Conservation (phyloP, 2,329 filamentous ascomycete species). For the Sclerotinia subarctica region DNA sequence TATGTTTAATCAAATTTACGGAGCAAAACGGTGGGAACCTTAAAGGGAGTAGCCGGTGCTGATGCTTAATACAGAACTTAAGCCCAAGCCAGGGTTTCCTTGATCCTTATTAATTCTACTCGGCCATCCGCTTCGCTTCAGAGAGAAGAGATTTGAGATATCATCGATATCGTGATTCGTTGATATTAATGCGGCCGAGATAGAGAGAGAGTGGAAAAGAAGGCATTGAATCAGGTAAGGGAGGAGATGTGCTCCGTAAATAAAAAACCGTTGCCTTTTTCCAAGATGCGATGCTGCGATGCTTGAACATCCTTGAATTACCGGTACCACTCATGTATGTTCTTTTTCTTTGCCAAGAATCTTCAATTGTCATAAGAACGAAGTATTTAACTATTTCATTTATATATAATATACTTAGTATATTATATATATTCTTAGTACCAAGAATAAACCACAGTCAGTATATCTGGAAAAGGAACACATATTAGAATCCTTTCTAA, state of each 20-base stretch:
- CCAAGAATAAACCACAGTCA: background rate
- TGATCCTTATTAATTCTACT: background rate
- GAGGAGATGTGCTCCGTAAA: background rate
- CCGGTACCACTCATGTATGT: background rate
- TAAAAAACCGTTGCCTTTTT: background rate
- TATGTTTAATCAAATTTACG: conserved; percentile 3
- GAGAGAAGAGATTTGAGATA: background rate
- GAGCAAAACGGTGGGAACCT: conserved; percentile 3
- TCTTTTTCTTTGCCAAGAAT: background rate
- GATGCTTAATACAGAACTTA: conserved; percentile 11
- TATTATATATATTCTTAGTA: background rate
- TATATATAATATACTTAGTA: background rate
- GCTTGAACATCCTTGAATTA: background rate
- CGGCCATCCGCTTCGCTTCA: background rate
- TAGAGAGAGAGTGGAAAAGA: background rate
- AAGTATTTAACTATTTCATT: conserved; percentile 1
- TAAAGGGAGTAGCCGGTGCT: conserved; percentile 7
- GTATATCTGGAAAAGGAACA: background rate
- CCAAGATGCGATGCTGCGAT: no score
- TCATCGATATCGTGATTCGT: conserved; percentile 6
- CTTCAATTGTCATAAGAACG: conserved; percentile 2
- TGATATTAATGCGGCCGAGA: background rate
- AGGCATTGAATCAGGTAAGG: background rate
- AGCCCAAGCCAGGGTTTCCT: background rate
- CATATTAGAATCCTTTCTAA: background rate